Conservation (phyloP, 2,329 filamentous ascomycete species). For the Alternaria sp. region DNA sequence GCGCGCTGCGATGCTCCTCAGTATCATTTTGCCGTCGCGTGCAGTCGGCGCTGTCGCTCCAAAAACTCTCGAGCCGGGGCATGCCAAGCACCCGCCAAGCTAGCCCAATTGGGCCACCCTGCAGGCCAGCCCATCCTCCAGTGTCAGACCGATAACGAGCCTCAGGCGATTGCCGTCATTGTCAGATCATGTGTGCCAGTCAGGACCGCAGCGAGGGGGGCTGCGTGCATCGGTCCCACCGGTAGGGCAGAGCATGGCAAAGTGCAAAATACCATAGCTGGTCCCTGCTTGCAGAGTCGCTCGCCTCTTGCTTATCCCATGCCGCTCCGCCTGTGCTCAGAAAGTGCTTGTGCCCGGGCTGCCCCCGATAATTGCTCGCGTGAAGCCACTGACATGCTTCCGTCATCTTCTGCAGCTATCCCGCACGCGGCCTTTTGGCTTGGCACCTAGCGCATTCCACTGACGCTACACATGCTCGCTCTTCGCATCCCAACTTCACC, state of each 20-base stretch:
- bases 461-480: conserved; percentile 12
- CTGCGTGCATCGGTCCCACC: conserved; percentile 13
- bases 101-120: not conserved
- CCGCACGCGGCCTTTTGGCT: conserved; percentile 15
- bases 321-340: conserved; percentile 2
- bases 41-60: not conserved
- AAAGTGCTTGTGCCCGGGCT: conserved; percentile 1
- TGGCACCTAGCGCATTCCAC: conserved; percentile 19
- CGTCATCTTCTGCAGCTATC: conserved; percentile 13
- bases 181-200: conserved; percentile 1
- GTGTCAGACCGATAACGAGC: not conserved
- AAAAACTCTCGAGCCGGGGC: conserved; percentile 8
- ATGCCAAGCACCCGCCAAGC: conserved; percentile 2
- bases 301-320: not conserved
- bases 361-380: conserved; percentile 1
- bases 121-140: not conserved
- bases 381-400: conserved; percentile 17
- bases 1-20: conserved; percentile 51
- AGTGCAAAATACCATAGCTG: conserved; percentile 11
- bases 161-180: not conserved
- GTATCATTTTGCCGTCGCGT: conserved; percentile 46
- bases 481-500: conserved; percentile 13
- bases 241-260: conserved; percentile 10
- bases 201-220: not conserved
- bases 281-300: conserved; percentile 2